Percentiles rank a stretch among this genome's conserved stretches.
These are phyloP conservation scores for Tribonema minus DNA, from an alignment of 108 stramenopile species.

Conservation along the genomic window DNA sequence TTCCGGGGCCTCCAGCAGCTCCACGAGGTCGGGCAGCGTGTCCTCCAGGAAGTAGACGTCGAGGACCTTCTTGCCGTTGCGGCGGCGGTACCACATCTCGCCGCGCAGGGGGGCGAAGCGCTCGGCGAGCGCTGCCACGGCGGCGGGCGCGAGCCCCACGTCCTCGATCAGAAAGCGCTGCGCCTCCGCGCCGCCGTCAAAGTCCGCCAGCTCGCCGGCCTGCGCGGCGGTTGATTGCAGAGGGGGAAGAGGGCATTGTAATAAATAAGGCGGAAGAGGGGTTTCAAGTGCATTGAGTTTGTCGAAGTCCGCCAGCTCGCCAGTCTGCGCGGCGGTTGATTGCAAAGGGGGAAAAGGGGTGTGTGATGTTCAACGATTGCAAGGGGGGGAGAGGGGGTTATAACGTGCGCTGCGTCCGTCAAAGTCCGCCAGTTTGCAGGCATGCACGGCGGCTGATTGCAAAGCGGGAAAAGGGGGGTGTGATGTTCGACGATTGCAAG, in stretches of 20 bases:
- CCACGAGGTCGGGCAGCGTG: constrained; percentile 24
- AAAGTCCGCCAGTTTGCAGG: not conserved
- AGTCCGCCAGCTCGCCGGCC: not conserved
- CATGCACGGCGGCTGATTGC: too few relatives aligned
- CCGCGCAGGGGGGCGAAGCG: constrained; percentile 14
- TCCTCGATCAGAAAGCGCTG: not conserved
- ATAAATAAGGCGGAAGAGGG: too few relatives aligned
- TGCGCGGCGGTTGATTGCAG: too few relatives aligned
- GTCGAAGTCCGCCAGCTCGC: not conserved
- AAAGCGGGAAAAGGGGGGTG: too few relatives aligned
- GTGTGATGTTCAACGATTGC: too few relatives aligned
- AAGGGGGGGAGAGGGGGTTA: too few relatives aligned
- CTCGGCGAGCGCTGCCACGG: not conserved
- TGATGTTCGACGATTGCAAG: too few relatives aligned
- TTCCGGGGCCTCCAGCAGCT: constrained; percentile 7
- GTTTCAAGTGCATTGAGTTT: too few relatives aligned
- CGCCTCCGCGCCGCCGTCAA: not conserved
- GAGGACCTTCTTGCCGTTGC: constrained; percentile 20
- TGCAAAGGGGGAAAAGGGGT: too few relatives aligned
- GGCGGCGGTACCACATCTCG: constrained; percentile 18
- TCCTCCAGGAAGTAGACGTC: constrained; percentile 27
- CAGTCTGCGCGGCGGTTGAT: too few relatives aligned
- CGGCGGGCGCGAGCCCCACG: not conserved
- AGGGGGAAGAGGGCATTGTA: too few relatives aligned
- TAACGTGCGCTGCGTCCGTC: too few relatives aligned